Base-by-base conservation (phyloP, 306 rosid species). In the Trichosanthes truncata region DNA sequence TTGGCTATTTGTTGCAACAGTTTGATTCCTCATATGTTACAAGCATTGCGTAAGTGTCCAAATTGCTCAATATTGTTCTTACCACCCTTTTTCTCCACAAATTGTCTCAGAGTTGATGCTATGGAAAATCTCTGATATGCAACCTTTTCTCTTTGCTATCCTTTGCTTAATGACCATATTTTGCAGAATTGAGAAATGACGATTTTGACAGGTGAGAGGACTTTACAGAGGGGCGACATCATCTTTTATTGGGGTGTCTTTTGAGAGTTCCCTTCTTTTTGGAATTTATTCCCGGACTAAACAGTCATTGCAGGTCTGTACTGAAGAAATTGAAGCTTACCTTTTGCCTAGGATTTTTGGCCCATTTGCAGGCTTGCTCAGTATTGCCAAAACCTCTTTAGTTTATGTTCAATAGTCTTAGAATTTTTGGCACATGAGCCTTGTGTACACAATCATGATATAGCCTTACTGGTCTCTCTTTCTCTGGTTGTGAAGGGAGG, bases 171-270 rank as follows among this genome's bases (percentile, higher is more conserved):
- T 51, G 46, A 74, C 9, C 35, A 74, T 74, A 74, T 68, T 67
- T 78, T 18, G 59, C 78, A 53, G 65, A 80, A 84, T 75, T 78
- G 63, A 79, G 81, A 63, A 76, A 71, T 55, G 33, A 75, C 13
- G 56, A 60, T 85, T 52, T 81, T 91, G 88, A 76, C 91, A 95
- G 99, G 81, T 93, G 77, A 91, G 83, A 85, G 97, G 99, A 84
- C 93, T 95, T 78, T 95, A 95, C 84, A 89, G 97, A 82, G 99
- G 97, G 78, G 97, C 99, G 51, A 92, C 97, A 38, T 85, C 99
- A 69, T 95, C 97, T 84, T 95, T 95, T 75, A 43, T 91, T 56
- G 97, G 98, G 86, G 83, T 95, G 84, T 90, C 97, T 86, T 89
- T 92, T 66, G 97, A 95, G 87, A 91, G 99, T 81, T 90, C 97